These are phyloP conservation scores for Pseudoturritis turrita DNA, from an alignment of 345 rosid species.

Conservation along the genomic window DNA sequence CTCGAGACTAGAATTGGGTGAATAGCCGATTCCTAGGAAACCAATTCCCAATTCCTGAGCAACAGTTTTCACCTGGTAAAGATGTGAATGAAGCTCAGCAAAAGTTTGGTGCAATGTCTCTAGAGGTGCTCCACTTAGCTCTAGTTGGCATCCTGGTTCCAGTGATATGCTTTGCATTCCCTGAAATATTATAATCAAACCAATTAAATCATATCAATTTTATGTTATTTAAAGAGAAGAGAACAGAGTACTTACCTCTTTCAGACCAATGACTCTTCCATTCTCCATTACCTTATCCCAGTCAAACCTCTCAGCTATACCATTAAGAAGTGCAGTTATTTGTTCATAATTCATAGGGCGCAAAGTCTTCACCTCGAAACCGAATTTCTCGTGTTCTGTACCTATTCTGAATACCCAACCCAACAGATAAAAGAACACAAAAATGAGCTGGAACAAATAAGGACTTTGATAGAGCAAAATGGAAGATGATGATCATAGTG, in stretches of 20 bases:
- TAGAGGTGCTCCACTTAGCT: slow-evolving; percentile 95
- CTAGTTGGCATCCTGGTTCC: slow-evolving; percentile 93
- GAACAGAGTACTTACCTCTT: slow-evolving; percentile 45
- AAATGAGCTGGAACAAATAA: background rate
- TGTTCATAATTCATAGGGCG: slow-evolving; percentile 78
- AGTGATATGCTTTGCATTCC: slow-evolving; percentile 85
- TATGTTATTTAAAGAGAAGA: background rate
- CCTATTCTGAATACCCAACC: slow-evolving; percentile 62
- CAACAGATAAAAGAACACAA: background rate
- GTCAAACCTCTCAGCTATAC: slow-evolving; percentile 89
- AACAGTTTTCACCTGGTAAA: slow-evolving; percentile 89
- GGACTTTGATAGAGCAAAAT: background rate
- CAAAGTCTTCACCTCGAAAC: slow-evolving; percentile 64
- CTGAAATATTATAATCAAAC: slow-evolving; percentile 27
- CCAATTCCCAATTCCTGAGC: slow-evolving; percentile 88
- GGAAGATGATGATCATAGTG: background rate
- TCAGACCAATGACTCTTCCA: slow-evolving; percentile 63
- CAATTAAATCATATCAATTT: background rate
- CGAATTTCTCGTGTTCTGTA: slow-evolving; percentile 90
- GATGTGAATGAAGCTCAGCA: slow-evolving; percentile 88
- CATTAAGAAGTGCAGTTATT: slow-evolving; percentile 65
- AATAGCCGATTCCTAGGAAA: slow-evolving; percentile 81
- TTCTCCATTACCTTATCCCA: slow-evolving; percentile 92
- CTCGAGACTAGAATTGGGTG: slow-evolving; percentile 67
- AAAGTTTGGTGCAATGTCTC: slow-evolving; percentile 95